phyloP scores from a whole-genome alignment of 805 yeast genomes.

The Myxozyma sirexii region DNA sequence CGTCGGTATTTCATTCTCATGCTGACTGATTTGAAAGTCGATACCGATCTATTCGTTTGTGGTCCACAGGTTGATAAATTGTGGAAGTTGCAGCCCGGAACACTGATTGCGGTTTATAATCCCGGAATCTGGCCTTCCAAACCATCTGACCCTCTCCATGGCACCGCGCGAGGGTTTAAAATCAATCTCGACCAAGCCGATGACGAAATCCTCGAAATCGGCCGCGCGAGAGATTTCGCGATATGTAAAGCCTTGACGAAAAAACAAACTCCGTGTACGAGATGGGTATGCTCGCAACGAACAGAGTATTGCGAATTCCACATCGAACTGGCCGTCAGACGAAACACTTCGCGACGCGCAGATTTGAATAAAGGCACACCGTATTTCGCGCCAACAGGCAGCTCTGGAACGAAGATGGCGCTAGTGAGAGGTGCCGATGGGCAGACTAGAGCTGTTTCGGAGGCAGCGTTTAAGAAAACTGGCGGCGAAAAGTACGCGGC shows the following conservation, averaged over 20 bases:
- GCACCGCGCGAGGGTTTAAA: conserved; percentile 53
- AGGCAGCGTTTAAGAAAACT: too few relatives aligned
- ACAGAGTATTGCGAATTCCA: conserved; percentile 73
- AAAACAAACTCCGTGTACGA: conserved; percentile 57
- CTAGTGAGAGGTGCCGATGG: not conserved
- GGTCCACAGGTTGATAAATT: conserved; percentile 68
- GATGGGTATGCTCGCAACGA: conserved; percentile 59
- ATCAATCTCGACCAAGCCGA: conserved; percentile 53
- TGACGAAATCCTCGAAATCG: conserved; percentile 70
- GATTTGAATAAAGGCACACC: conserved; percentile 57
- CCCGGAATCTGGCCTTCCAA: conserved; percentile 55
- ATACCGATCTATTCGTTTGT: conserved; percentile 63
- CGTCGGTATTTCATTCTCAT: conserved; percentile 56
- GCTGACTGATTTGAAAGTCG: conserved; percentile 67
- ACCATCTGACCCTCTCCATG: conserved; percentile 29
- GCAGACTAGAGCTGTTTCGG: not conserved
- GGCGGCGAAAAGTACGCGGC: not conserved
- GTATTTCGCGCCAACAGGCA: not conserved
- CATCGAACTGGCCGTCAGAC: conserved; percentile 57
- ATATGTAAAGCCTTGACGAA: conserved; percentile 58
- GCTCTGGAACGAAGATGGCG: not conserved
- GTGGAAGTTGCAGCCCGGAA: conserved; percentile 76
- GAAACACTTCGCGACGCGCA: conserved; percentile 63
- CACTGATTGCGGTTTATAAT: conserved; percentile 70
- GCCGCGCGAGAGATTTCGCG: conserved; percentile 67